Evolutionary conservation across 805 yeast species (phyloP).

Genomic region (Helenozyma baotianmanensis): DNA sequence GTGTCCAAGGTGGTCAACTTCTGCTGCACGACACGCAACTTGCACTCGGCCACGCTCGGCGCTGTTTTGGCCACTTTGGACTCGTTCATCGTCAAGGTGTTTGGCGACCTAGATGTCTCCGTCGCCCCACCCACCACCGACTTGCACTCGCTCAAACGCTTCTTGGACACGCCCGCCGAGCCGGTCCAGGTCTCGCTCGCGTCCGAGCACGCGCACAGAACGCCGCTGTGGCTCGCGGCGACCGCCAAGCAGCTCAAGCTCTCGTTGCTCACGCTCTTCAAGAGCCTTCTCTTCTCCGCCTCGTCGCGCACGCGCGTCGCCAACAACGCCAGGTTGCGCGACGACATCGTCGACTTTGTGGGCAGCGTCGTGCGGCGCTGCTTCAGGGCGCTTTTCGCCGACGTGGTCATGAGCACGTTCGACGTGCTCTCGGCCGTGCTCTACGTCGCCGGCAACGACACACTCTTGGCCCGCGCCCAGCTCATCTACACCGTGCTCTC

Average conservation of each 20-base stretch:
- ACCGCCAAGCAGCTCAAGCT: conserved; percentile 35
- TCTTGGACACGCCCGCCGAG: background rate
- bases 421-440: conserved; percentile 26
- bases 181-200: too few species aligned
- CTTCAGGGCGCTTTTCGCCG: conserved; percentile 29
- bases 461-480: conserved; percentile 2
- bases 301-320: conserved; percentile 15
- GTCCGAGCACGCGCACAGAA: conserved; percentile 12
- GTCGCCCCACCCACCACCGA: background rate
- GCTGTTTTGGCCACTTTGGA: conserved; percentile 19
- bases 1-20: conserved; percentile 30
- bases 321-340: conserved; percentile 20
- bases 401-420: conserved; percentile 24
- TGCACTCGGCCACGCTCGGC: conserved; percentile 22
- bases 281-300: conserved; percentile 20
- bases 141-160: conserved; percentile 1
- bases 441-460: conserved; percentile 9
- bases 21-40: conserved; percentile 14
- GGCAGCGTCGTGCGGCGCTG: conserved; percentile 20
- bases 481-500: conserved; percentile 4
- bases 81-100: conserved; percentile 23
- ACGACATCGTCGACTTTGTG: conserved; percentile 21
- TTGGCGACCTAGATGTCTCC: conserved; percentile 22
- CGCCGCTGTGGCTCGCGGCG: conserved; percentile 33
- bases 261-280: conserved; percentile 29